Base-by-base conservation (phyloP, 805 yeast genomes). In the Yarrowia deformans region DNA sequence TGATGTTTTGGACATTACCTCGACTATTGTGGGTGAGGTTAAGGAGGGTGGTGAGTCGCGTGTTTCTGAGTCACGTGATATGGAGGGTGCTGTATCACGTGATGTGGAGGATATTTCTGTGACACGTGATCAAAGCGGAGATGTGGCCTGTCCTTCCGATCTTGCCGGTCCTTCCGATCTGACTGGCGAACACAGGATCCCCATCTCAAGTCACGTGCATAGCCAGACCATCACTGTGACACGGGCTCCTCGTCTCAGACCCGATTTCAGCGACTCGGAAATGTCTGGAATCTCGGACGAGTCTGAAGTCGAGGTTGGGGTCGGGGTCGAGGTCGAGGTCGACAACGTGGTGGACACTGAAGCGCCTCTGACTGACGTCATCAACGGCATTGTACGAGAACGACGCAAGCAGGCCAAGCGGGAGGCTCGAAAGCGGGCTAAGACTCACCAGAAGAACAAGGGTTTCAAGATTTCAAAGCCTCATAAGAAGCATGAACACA, bases 261-360 rank as follows among this genome's bases (percentile, higher is more conserved):
- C 48, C 1, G 63, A 56, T 29, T 16, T 56, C 14, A 56, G 63
- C 18, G 66, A 60, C 14, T 45, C 66, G 16, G 66, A 60, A 8
- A 60, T 60, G 66, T 60, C 66, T 3, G 66, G 66, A 6, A 45
- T 60, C 14, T 60, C 66, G 12, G 66, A 60, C 35, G 66, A 43
- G 40, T 45, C 66, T 6, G 52, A 43, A 8, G 39, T 60, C 3
- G 52, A 58, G n/a, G 50, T 45, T 3, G 66, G 43, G 32, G 50
- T 13, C 12, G 35, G 16, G 37, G 54, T 45, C 1, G 66, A 58
- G 32, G 50, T 13, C n/a, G 35, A 29, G 37, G 54, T 49, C 14
- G 39, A 49, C 18, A 29, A 48, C 14, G 39, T 42, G 50, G 49
- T 42, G 34, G 66, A 18, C 18, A 14, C 52, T 1, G 49, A 58